A percentile compares a stretch with the other conserved stretches of the same genome.
Evolutionary conservation across 2,329 filamentous ascomycete species (phyloP).

Genomic region (Fusarium sp.): DNA sequence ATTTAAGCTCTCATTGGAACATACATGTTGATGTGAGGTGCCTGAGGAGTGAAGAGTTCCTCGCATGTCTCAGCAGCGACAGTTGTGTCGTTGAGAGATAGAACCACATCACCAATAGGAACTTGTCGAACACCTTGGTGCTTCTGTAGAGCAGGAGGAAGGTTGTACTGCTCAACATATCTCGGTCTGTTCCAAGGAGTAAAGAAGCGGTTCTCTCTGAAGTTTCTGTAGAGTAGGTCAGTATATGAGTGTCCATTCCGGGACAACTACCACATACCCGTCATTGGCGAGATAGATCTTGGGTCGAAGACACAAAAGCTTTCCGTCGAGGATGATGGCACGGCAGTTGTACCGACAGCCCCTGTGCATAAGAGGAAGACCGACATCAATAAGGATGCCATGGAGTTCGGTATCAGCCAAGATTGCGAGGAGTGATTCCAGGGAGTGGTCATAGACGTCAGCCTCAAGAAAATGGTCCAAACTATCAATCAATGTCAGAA

Average conservation of each 20-base stretch:
- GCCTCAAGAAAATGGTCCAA: conserved; percentile 73
- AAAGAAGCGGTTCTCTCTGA: conserved; percentile 56
- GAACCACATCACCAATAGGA: conserved; percentile 55
- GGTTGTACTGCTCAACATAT: conserved; percentile 53
- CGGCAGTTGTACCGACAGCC: conserved; percentile 52
- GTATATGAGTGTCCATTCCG: neutral
- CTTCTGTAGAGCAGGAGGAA: conserved; percentile 66
- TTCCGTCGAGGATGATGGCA: conserved; percentile 62
- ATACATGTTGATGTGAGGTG: conserved; percentile 36
- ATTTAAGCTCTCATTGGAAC: fast-evolving
- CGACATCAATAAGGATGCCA: conserved; percentile 54
- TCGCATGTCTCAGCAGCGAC: conserved; percentile 56
- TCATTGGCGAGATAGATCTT: conserved; percentile 78
- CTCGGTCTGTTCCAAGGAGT: conserved; percentile 54
- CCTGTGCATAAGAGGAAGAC: conserved; percentile 57
- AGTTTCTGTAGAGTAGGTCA: conserved; percentile 36
- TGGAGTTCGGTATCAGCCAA: conserved; percentile 49
- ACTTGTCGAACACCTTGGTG: conserved; percentile 55
- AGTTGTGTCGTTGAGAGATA: conserved; percentile 54
- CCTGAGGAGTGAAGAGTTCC: conserved; percentile 45
- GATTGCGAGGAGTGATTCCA: conserved; percentile 50
- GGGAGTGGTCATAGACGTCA: conserved; percentile 49
- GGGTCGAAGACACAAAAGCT: conserved; percentile 77
- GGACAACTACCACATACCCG: conserved; percentile 52
- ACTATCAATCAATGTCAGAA: conserved; percentile 43